Conservation (phyloP, 2,329 filamentous ascomycete species). For the Acephala macrosclerotiorum region DNA sequence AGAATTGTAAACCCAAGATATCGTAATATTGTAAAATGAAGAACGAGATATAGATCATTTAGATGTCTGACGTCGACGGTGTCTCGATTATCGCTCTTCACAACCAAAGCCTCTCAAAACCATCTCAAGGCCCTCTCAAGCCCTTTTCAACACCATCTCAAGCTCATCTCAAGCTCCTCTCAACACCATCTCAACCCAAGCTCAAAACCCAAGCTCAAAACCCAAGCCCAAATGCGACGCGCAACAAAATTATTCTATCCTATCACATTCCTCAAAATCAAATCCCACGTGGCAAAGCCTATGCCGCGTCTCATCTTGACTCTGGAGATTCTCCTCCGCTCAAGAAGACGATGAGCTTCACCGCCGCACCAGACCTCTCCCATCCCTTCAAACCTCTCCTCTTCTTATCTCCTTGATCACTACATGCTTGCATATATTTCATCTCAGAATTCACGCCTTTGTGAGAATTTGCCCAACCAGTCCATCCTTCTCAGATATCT, state of each 20-base stretch:
- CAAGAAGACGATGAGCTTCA: no score
- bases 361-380: no score
- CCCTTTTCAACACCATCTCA: neutral
- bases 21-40: no score
- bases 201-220: neutral
- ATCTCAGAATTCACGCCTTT: no score
- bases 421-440: no score
- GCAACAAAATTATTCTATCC: neutral
- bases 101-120: neutral
- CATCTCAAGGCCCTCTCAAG: neutral
- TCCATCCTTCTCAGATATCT: no score
- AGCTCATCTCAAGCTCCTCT: neutral
- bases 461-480: no score
- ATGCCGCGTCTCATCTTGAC: no score
- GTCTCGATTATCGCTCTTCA: neutral
- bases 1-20: no score
- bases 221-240: neutral
- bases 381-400: no score
- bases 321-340: no score
- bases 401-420: no score
- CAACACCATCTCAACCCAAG: neutral
- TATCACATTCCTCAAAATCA: neutral
- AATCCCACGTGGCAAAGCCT: neutral
- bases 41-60: neutral
- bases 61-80: neutral